Evolutionary conservation across 805 yeast genomes (phyloP).

Genomic region (Candida ovalis): DNA sequence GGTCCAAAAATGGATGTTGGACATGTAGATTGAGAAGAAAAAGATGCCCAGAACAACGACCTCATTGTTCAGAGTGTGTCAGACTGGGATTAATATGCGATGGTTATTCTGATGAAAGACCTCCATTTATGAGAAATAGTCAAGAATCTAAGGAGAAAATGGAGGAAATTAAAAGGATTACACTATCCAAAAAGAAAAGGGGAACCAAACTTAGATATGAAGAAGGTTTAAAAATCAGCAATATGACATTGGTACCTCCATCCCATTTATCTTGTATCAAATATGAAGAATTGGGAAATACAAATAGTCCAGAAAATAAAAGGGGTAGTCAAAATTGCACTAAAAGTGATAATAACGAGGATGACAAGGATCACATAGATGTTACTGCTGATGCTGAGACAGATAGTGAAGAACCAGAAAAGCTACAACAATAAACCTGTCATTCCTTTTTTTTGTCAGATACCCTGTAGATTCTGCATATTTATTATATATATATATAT

Average conservation of each 20-base stretch:
- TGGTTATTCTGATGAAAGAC: slow-evolving; percentile 47
- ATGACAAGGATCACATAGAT: not conserved
- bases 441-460: no score
- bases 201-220: slow-evolving; percentile 25
- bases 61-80: slow-evolving; percentile 55
- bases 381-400: no score
- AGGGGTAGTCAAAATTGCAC: no score
- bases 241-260: not conserved
- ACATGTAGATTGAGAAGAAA: slow-evolving; percentile 72
- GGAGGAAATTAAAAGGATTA: slow-evolving; percentile 43
- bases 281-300: not conserved
- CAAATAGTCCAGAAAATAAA: not conserved
- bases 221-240: slow-evolving; percentile 11
- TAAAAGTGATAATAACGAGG: not conserved
- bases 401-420: no score
- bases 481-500: no score
- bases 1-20: slow-evolving; percentile 61
- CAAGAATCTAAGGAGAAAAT: slow-evolving; percentile 41
- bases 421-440: no score
- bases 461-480: no score
- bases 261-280: not conserved
- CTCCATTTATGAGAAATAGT: slow-evolving; percentile 49
- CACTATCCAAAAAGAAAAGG: slow-evolving; percentile 36
- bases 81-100: slow-evolving; percentile 57
- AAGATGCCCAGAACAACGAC: slow-evolving; percentile 65